phyloP scores from a whole-genome alignment of 768 basidiomycete species.

The Pisolithus tinctorius region DNA sequence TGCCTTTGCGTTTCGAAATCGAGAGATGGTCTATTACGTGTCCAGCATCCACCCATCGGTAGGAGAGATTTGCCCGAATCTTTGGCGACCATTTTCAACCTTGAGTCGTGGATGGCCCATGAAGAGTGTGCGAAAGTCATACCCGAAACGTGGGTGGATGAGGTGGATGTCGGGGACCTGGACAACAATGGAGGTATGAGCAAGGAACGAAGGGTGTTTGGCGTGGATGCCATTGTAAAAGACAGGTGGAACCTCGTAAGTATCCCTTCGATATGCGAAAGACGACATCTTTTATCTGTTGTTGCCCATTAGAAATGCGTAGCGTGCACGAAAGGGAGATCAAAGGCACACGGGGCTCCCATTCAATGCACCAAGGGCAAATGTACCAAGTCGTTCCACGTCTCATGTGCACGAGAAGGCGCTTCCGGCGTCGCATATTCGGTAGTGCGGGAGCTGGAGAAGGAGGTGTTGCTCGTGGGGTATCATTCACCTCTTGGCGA shows the following conservation, averaged over 20 bases:
- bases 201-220: conserved; percentile 60
- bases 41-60: conserved; percentile 59
- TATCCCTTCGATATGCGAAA: conserved; percentile 5
- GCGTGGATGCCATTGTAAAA: conserved; percentile 82
- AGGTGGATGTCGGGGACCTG: conserved; percentile 25
- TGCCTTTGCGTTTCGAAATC: conserved; percentile 58
- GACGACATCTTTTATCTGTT: neutral
- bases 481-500: conserved; percentile 13
- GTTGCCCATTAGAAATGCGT: conserved; percentile 72
- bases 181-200: conserved; percentile 25
- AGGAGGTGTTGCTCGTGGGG: conserved; percentile 69
- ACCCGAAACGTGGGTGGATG: conserved; percentile 91
- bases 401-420: conserved; percentile 71
- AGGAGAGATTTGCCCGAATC: conserved; percentile 46
- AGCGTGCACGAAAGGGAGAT: conserved; percentile 63
- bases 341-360: conserved; percentile 69
- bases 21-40: conserved; percentile 50
- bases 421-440: conserved; percentile 50
- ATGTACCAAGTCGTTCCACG: conserved; percentile 90
- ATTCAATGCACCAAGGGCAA: conserved; percentile 94
- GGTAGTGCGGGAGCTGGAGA: conserved; percentile 66
- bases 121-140: conserved; percentile 72
- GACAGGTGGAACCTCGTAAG: conserved; percentile 90
- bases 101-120: conserved; percentile 66
- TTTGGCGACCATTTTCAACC: conserved; percentile 14